phyloP scores from a whole-genome alignment of 225 moss, liverwort and hornwort species.

The Sphagnum contortum region DNA sequence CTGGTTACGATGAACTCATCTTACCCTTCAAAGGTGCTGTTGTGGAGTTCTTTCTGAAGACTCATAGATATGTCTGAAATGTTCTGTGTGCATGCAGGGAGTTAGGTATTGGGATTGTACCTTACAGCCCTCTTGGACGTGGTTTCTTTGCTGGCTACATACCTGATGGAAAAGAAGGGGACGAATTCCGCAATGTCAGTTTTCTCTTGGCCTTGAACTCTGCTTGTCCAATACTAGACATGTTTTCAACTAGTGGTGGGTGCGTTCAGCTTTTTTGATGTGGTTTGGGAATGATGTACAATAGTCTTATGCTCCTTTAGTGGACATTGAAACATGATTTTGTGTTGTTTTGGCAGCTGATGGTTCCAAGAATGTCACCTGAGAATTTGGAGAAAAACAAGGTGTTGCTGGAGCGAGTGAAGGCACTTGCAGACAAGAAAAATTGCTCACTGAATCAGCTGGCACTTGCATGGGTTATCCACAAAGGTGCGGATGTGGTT shows the following conservation, averaged over 20 bases:
- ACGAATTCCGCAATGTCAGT: no score
- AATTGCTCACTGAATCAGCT: constrained; percentile 11
- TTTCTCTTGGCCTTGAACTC: no score
- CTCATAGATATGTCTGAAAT: background rate
- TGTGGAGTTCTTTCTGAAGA: constrained; percentile 1
- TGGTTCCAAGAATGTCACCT: constrained; percentile 1
- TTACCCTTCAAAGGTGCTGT: background rate
- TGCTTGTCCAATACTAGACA: no score
- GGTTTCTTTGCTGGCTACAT: constrained; percentile 10
- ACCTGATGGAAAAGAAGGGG: no score
- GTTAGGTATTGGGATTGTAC: constrained; percentile 26
- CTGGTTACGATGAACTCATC: no score
- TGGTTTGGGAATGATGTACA: no score
- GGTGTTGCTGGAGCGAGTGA: constrained; percentile 8
- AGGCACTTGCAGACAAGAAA: background rate
- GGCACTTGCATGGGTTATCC: constrained; percentile 8
- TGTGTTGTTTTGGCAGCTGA: no score
- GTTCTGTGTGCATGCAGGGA: constrained; percentile 15
- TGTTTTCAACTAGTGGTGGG: no score
- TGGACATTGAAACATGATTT: no score
- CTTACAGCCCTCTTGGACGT: constrained; percentile 15
- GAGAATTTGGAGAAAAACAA: constrained; percentile 9
- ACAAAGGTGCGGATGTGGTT: constrained; percentile 3
- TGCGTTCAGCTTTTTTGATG: no score
- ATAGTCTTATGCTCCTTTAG: no score